Conservation (phyloP, 176 grass and related monocot genomes). For the Hsuehochloa calcarea region DNA sequence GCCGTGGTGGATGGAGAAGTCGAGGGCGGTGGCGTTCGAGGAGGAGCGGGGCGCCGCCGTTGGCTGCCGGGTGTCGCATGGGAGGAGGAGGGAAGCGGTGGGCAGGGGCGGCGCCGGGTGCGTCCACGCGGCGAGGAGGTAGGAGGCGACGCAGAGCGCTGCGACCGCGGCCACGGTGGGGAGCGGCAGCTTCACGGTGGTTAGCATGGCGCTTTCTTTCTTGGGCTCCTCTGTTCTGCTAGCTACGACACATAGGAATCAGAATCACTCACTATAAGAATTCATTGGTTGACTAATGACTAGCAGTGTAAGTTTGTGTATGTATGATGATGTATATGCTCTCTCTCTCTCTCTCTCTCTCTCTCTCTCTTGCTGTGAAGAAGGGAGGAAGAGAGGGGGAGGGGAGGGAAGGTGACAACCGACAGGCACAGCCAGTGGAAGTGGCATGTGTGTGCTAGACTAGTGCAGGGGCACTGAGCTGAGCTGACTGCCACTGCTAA, state of each 20-base stretch:
- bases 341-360: neutral
- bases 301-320: neutral
- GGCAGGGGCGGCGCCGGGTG: neutral
- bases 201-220: neutral
- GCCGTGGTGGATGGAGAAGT: conserved; percentile 40
- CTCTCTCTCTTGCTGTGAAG: neutral
- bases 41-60: neutral
- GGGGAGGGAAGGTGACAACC: neutral
- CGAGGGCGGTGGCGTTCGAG: conserved; percentile 25
- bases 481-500: neutral
- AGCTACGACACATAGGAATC: neutral
- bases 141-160: conserved; percentile 8
- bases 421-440: neutral
- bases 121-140: conserved; percentile 23
- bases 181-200: neutral
- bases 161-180: conserved; percentile 5
- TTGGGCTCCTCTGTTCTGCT: neutral
- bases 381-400: too few species aligned
- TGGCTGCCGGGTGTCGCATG: neutral
- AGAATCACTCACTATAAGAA: neutral
- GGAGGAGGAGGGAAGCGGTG: neutral
- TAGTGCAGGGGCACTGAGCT: neutral
- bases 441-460: neutral
- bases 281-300: neutral
- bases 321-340: too few species aligned